Evolutionary conservation across 1,139 yeast genomes (phyloP), one percentile per base, ranked within the genome.

Genomic region (Geotrichum fermentans): DNA sequence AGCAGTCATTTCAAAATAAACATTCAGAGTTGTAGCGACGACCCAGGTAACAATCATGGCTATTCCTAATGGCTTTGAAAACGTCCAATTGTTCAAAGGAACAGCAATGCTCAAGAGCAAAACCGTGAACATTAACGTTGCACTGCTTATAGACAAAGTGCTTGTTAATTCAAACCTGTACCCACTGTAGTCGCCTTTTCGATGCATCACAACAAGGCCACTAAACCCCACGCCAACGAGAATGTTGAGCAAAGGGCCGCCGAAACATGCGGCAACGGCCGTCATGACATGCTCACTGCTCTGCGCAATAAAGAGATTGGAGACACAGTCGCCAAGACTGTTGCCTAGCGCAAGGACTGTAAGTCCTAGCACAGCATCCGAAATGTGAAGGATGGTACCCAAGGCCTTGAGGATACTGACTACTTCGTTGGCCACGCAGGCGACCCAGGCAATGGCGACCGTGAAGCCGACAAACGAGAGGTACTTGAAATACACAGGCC

Each of bases 191-290:
- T 28, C 3, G 40, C 40, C 60, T 54, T 52, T 17, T 54, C 42
- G 30, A 67, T 60, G 49, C 54, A 80, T 69, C 1, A 77, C 66
- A 3, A 83, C 56, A 35, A 86, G 59, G 0, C 92, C 87, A 56
- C 84, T 82, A 5, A 83, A 66, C 1, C 88, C 87, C 21, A 82
- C 67, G 1, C 89, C 89, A 3, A 81, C 64, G 4, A 82, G 63
- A 35, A 82, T 71, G 55, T 80, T 82, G 43, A 82, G 61, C 59
- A 90, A 69, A 0, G 97, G 97, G 1, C 97, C 92, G 0, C 97
- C 97, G 65, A 89, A 86, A 61, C 97, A 90, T 0, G 97, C 97
- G 11, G 95, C 85, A 37, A 92, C 73, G 0, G 97, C 97, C 90
- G 89, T 87, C 54, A 85, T 75, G 70, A 82, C 83, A 0, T 97